Percentiles rank a stretch among this genome's conserved stretches.
Evolutionary conservation across 2,329 filamentous ascomycete genomes (phyloP).

Genomic region (Verticillium nubilum): DNA sequence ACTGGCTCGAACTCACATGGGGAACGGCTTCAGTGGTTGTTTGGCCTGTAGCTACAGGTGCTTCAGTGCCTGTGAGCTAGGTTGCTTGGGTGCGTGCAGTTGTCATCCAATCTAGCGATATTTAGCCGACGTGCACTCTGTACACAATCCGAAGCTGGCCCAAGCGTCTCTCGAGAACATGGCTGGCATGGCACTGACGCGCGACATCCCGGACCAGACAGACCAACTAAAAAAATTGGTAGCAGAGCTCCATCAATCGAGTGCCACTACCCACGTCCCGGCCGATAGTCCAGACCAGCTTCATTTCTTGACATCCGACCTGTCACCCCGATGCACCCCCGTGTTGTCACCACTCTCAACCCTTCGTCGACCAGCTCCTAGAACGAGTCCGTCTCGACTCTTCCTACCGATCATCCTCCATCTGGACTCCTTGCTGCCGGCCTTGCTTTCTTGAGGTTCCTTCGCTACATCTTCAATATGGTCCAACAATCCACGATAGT

Average conservation of each 20-base stretch:
- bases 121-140: not conserved
- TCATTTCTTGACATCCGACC: constrained; percentile 6
- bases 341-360: constrained; percentile 1
- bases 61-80: not conserved
- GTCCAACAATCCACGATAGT: constrained; percentile 50
- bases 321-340: constrained; percentile 4
- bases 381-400: not conserved
- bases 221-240: constrained; percentile 14
- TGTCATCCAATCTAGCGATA: not conserved
- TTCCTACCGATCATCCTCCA: not conserved
- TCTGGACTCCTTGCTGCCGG: not conserved
- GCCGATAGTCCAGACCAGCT: not conserved
- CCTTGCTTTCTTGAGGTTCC: not conserved
- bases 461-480: constrained; percentile 19
- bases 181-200: not conserved
- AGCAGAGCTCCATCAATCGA: constrained; percentile 9
- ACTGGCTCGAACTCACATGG: not conserved
- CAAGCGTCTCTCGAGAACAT: not conserved
- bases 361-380: constrained; percentile 1
- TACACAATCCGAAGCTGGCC: not conserved
- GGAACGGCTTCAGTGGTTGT: not conserved
- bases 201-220: constrained; percentile 1
- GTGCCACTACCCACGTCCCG: not conserved
- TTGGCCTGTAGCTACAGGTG: not conserved
- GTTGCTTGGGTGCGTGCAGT: not conserved